Evolutionary conservation across 139 green algal species (phyloP), one percentile per base, ranked within the genome.

Genomic region (Asterochloris erici): DNA sequence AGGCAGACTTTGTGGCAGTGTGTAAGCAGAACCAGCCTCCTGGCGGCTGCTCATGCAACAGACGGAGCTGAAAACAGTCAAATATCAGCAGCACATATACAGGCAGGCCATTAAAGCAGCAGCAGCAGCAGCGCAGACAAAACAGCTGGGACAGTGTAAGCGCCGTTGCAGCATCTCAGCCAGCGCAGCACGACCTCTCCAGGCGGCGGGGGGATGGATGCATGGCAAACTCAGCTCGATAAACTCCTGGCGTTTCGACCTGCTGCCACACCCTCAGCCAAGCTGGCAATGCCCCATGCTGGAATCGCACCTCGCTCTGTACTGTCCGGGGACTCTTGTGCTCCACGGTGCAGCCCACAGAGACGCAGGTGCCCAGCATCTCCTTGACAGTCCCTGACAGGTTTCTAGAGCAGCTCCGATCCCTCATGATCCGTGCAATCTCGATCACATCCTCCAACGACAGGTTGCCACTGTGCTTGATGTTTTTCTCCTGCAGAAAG

Each of bases 381-480:
- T 99, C 97, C 93, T 99, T 99, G 85, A 96, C 95, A 38, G 94
- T 97, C 85, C 96, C 97, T 11, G 89, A 82, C 29, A 99, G 90
- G 24, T 89, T 82, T 83, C 91, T 92, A n/a, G 97, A 97, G 85
- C 94, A 98, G 87, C 89, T 96, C 38, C 97, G 89, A 76, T 96
- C 91, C 66, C 92, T 85, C 97, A 99, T 99, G 73, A 98, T 85
- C 79, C 97, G 93, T 1, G 97, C 97, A 79, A 98, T 94, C 91
- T 98, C 96, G 71, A 98, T 94, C 68, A 99, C 90, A 79, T 99
- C 96, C 47, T 98, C 94, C 73, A 99, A 79, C 6, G 86, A 88
- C 79, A 99, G 89, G 92, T 98, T 99, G 86, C 97, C 97, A 66
- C 86, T 94, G 96, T 99, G 97, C 93, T 96, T 91, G 87, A 99